Percentiles rank a stretch among this genome's conserved stretches.
Evolutionary conservation across 768 basidiomycete genomes (phyloP).

Genomic region (Rubroboletus pulcherrimus): DNA sequence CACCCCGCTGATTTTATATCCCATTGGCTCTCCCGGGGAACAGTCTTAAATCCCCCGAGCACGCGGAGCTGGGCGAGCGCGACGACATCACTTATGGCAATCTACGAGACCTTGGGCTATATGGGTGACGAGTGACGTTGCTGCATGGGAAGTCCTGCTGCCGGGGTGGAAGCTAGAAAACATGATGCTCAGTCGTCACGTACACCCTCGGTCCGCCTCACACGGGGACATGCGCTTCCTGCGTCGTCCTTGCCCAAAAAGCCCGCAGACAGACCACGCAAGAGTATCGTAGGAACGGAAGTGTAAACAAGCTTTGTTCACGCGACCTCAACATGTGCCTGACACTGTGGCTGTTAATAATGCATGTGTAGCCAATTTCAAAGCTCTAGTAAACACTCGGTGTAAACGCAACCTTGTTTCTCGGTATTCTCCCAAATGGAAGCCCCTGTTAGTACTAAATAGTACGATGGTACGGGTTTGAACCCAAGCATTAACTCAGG

Average conservation of each 20-base stretch:
- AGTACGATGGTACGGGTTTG: neutral
- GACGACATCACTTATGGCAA: neutral
- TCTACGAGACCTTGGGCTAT: neutral
- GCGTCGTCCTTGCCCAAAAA: neutral
- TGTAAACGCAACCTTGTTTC: conserved; percentile 1
- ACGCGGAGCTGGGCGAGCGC: neutral
- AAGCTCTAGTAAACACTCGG: neutral
- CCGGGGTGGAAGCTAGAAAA: neutral
- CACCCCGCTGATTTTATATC: conserved; percentile 4
- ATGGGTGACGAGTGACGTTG: neutral
- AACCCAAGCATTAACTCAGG: neutral
- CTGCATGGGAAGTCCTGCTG: neutral
- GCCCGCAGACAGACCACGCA: too few relatives aligned
- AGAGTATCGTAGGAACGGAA: neutral
- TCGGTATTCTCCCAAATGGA: neutral
- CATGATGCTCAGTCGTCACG: neutral
- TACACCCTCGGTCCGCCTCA: neutral
- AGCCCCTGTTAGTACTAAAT: neutral
- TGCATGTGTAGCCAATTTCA: neutral
- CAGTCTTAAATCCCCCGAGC: neutral
- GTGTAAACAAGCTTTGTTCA: neutral
- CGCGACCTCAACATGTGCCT: neutral
- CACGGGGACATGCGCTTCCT: neutral
- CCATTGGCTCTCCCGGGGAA: neutral
- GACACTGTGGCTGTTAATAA: neutral